phyloP scores from a whole-genome alignment of 2,329 filamentous ascomycete genomes.

The Aureobasidium sp. region DNA sequence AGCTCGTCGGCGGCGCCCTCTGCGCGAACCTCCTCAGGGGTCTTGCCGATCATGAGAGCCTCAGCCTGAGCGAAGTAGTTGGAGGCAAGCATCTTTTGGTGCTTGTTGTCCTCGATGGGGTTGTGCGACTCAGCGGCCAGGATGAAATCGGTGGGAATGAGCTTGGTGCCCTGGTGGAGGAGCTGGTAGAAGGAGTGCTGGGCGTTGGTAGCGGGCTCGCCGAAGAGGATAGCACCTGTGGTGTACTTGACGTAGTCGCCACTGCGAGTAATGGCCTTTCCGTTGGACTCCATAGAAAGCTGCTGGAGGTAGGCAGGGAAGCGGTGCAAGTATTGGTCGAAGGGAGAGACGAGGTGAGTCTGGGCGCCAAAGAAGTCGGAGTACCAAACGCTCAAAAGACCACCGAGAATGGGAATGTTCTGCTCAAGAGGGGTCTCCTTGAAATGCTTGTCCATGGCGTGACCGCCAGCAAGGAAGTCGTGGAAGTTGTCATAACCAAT shows the following conservation, averaged over 20 bases:
- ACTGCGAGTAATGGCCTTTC: slow-evolving; percentile 88
- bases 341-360: slow-evolving; percentile 93
- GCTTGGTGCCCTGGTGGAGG: slow-evolving; percentile 96
- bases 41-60: slow-evolving; percentile 86
- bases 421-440: slow-evolving; percentile 78
- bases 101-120: slow-evolving; percentile 81
- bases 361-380: slow-evolving; percentile 98
- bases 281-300: slow-evolving; percentile 99
- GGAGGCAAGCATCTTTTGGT: slow-evolving; percentile 92
- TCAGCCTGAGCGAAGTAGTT: slow-evolving; percentile 89
- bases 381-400: slow-evolving; percentile 96
- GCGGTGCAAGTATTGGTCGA: slow-evolving; percentile 97
- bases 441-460: slow-evolving; percentile 99
- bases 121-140: slow-evolving; percentile 95
- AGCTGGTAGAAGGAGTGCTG: slow-evolving; percentile 99
- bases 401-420: slow-evolving; percentile 90
- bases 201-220: slow-evolving; percentile 96
- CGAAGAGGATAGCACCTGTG: slow-evolving; percentile 90
- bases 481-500: slow-evolving; percentile 97
- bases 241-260: slow-evolving; percentile 92
- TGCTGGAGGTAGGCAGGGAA: slow-evolving; percentile 99
- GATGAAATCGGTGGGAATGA: slow-evolving; percentile 98
- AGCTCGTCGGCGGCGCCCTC: slow-evolving; percentile 67
- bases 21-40: slow-evolving; percentile 66
- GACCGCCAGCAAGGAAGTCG: slow-evolving; percentile 86